Evolutionary conservation across 257 asterid species (phyloP).

Genomic region (Penstemon newberryi): DNA sequence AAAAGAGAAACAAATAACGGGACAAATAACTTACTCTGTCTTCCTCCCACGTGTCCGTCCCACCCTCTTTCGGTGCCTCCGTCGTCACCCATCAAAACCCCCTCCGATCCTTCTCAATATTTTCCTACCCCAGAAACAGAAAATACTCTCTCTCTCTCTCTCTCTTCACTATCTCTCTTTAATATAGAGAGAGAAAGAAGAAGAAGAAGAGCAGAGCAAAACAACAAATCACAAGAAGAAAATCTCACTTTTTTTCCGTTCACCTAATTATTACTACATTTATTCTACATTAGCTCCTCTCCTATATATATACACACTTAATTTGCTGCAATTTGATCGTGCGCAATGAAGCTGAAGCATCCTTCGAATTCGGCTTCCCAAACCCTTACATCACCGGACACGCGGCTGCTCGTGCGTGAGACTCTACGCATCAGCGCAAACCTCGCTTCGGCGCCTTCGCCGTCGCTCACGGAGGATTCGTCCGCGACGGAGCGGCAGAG

Average conservation of each 20-base stretch:
- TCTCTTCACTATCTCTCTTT: too few relatives aligned
- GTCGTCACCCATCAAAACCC: constrained; percentile 32
- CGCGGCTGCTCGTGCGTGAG: constrained; percentile 53
- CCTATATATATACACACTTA: not conserved
- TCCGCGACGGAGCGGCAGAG: too few relatives aligned
- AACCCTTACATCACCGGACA: constrained; percentile 27
- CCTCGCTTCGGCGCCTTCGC: constrained; percentile 60
- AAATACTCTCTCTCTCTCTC: not conserved
- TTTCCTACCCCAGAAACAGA: not conserved
- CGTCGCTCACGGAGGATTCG: constrained; percentile 28
- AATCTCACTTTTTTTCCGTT: constrained; percentile 40
- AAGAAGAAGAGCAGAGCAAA: not conserved
- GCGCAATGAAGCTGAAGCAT: constrained; percentile 26
- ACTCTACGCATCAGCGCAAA: too few relatives aligned
- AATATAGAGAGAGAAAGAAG: too few relatives aligned
- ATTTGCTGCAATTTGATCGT: constrained; percentile 21
- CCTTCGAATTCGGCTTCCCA: too few relatives aligned
- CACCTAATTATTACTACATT: constrained; percentile 17
- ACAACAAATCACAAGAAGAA: constrained; percentile 32
- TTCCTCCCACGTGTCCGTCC: constrained; percentile 24
- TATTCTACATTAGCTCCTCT: too few relatives aligned
- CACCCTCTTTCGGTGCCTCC: constrained; percentile 16
- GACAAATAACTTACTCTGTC: too few relatives aligned
- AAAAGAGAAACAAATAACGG: too few relatives aligned
- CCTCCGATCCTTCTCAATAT: not conserved